phyloP scores from a whole-genome alignment of 2,329 filamentous ascomycete genomes.

The Cladosporium sp. region DNA sequence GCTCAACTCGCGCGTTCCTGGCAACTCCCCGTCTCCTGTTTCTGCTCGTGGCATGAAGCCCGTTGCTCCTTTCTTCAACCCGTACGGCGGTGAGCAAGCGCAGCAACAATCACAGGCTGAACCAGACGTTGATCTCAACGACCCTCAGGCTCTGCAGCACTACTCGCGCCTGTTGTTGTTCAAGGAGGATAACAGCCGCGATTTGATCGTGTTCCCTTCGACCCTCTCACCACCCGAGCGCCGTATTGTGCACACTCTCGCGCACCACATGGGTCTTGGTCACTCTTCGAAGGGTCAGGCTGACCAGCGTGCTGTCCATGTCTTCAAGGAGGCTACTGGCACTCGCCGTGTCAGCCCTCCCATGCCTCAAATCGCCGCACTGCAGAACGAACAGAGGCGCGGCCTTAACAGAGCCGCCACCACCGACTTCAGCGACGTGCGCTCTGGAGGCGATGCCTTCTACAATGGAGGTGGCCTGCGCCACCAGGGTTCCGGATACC shows the following conservation, averaged over 20 bases:
- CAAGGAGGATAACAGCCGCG: constrained; percentile 71
- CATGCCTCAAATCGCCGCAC: constrained; percentile 60
- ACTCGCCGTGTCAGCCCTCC: constrained; percentile 58
- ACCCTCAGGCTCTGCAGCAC: constrained; percentile 78
- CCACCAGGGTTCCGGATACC: constrained; percentile 73
- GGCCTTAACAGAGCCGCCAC: constrained; percentile 91
- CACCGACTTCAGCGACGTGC: constrained; percentile 85
- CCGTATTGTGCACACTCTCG: constrained; percentile 86
- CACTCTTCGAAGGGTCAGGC: constrained; percentile 87
- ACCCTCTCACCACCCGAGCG: constrained; percentile 78
- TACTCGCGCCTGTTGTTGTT: constrained; percentile 90
- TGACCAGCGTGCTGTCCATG: constrained; percentile 83
- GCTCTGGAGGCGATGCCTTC: constrained; percentile 64
- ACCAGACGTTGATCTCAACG: constrained; percentile 80
- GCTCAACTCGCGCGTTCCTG: constrained; percentile 55
- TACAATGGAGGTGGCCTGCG: constrained; percentile 73
- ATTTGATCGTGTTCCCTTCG: constrained; percentile 78
- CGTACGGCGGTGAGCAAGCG: constrained; percentile 34
- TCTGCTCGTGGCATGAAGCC: constrained; percentile 51
- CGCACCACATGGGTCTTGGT: constrained; percentile 89
- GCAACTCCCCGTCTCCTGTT: constrained; percentile 64
- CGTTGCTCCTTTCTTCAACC: constrained; percentile 16
- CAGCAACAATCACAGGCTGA: constrained; percentile 18
- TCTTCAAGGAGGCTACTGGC: constrained; percentile 64
- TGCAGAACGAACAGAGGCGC: constrained; percentile 68